These are phyloP conservation scores for Castanospermum australe DNA, from an alignment of 306 rosid species.

Conservation along the genomic window DNA sequence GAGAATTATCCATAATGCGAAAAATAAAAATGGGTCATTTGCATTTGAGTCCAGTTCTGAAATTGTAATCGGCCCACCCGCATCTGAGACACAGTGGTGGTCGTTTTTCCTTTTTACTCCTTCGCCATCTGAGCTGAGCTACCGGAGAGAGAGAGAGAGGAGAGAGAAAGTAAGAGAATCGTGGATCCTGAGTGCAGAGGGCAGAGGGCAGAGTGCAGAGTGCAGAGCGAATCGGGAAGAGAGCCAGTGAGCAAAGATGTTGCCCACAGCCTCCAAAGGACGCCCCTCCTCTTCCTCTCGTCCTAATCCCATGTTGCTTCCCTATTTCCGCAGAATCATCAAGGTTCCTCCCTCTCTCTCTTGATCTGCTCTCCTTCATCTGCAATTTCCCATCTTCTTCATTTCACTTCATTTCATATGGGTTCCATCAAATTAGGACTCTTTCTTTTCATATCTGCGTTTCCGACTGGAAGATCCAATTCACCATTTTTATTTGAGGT, in stretches of 20 bases:
- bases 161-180: constrained; percentile 36
- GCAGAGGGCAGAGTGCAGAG: too few species aligned
- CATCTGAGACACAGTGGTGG: background rate
- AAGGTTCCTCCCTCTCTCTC: constrained; percentile 59
- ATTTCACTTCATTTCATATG: background rate
- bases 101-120: constrained; percentile 31
- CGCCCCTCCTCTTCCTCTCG: constrained; percentile 85
- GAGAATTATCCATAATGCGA: too few species aligned
- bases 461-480: constrained; percentile 16
- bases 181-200: constrained; percentile 45
- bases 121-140: constrained; percentile 25
- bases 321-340: constrained; percentile 88
- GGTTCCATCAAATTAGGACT: background rate
- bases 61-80: constrained; percentile 11
- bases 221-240: constrained; percentile 24
- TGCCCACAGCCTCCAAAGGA: constrained; percentile 86
- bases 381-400: background rate
- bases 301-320: constrained; percentile 78
- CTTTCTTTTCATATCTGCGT: background rate
- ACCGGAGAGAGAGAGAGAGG: constrained; percentile 22
- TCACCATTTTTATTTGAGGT: constrained; percentile 12
- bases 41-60: too few species aligned
- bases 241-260: constrained; percentile 48
- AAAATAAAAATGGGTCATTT: too few species aligned
- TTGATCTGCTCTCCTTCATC: constrained; percentile 49